Percentiles rank a stretch among this genome's conserved stretches.
phyloP scores from a whole-genome alignment of 179 eudicot genomes.

The Vitellaria paradoxa region DNA sequence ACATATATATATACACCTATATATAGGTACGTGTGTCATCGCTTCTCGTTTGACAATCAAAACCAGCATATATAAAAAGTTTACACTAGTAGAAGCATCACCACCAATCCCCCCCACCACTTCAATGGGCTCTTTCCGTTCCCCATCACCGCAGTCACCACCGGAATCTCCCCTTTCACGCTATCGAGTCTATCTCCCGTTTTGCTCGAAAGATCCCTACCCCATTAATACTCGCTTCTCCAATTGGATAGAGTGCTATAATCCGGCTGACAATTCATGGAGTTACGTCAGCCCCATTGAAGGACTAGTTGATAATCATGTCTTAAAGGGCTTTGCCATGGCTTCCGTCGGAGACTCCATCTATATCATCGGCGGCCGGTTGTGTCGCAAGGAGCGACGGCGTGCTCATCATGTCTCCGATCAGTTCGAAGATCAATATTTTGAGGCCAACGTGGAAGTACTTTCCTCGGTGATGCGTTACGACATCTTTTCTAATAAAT shows the following conservation, averaged over 20 bases:
- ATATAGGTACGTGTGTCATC: too few relatives aligned
- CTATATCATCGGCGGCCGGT: conserved; percentile 32
- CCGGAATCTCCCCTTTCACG: conserved; percentile 10
- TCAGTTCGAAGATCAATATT: not conserved
- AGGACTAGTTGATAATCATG: conserved; percentile 13
- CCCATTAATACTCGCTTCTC: conserved; percentile 3
- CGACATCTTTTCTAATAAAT: conserved; percentile 15
- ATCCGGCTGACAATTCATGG: conserved; percentile 19
- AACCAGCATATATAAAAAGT: too few relatives aligned
- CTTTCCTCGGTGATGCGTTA: conserved; percentile 18
- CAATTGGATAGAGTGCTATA: conserved; percentile 27
- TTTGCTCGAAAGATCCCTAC: conserved; percentile 12
- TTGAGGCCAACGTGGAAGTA: conserved; percentile 12
- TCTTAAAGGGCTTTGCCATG: conserved; percentile 31
- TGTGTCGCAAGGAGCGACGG: conserved; percentile 15
- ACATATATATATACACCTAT: not conserved
- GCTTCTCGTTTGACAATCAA: too few relatives aligned
- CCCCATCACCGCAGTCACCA: not conserved
- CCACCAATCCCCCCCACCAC: not conserved
- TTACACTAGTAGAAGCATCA: not conserved
- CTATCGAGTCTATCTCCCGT: conserved; percentile 16
- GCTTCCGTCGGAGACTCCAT: conserved; percentile 18
- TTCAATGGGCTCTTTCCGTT: conserved; percentile 16
- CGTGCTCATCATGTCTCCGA: not conserved
- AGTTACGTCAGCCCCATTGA: conserved; percentile 21